phyloP scores from a whole-genome alignment of 2,329 filamentous ascomycete species.

The Rugonectria rugulosa region DNA sequence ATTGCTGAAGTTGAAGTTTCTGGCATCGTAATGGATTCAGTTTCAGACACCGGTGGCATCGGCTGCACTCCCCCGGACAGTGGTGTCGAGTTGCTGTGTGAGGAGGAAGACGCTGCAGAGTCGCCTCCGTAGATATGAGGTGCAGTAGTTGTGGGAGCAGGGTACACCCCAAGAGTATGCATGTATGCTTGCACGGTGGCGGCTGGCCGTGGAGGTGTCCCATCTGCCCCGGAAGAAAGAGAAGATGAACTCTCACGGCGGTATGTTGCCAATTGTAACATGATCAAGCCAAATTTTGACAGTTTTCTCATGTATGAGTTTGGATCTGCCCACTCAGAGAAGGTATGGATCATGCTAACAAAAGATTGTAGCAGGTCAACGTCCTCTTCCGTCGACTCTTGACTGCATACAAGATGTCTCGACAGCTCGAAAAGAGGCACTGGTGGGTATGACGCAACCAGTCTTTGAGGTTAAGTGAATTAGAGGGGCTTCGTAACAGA shows the following conservation, averaged over 20 bases:
- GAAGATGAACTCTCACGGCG: background rate
- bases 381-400: background rate
- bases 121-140: slow-evolving; percentile 8
- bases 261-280: slow-evolving; percentile 1
- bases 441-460: slow-evolving; percentile 18
- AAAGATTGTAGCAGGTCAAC: background rate
- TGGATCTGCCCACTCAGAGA: slow-evolving; percentile 13
- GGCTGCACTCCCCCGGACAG: slow-evolving; percentile 10
- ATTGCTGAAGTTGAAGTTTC: background rate
- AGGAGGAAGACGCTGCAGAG: slow-evolving; percentile 8
- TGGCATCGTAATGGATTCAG: background rate
- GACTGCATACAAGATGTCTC: background rate
- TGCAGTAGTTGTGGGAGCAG: background rate
- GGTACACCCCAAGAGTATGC: background rate
- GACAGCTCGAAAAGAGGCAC: slow-evolving; percentile 18
- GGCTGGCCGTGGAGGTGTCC: background rate
- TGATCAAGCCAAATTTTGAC: slow-evolving; percentile 1
- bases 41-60: background rate
- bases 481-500: background rate
- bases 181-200: background rate
- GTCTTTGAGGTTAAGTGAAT: background rate
- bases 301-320: slow-evolving; percentile 8
- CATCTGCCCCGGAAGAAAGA: background rate
- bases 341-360: background rate
- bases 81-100: slow-evolving; percentile 13